These are phyloP conservation scores for Colletotrichum sp. DNA, from an alignment of 2,329 filamentous ascomycete species.

Conservation along the genomic window DNA sequence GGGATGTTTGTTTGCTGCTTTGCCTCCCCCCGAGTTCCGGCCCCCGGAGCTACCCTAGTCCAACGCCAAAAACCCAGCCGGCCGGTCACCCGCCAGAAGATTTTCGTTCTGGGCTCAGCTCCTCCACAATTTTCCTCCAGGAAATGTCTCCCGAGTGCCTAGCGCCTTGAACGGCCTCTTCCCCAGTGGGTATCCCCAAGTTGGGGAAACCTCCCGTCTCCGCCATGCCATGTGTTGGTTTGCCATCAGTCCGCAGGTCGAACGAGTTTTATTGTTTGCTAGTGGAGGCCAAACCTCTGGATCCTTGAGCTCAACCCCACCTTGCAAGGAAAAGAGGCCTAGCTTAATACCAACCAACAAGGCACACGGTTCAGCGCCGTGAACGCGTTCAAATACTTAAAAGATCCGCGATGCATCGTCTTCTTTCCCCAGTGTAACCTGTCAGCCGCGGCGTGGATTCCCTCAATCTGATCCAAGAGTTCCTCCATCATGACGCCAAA, in stretches of 20 bases:
- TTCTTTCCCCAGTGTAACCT: not conserved
- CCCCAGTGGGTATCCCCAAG: not conserved
- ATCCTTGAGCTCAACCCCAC: not conserved
- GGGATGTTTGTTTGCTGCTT: not conserved
- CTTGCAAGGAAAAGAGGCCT: not conserved
- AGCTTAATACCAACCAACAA: slow-evolving; percentile 2
- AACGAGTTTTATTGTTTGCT: not conserved
- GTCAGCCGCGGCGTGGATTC: not conserved
- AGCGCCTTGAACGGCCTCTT: not conserved
- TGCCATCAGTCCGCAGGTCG: not conserved
- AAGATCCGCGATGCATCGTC: not conserved
- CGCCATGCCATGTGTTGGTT: not conserved
- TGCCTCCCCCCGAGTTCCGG: slow-evolving; percentile 10
- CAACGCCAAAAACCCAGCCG: not conserved
- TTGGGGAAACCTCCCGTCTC: not conserved
- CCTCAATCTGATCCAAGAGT: not conserved
- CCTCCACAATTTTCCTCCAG: not conserved
- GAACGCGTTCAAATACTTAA: slow-evolving; percentile 1
- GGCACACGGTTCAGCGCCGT: not conserved
- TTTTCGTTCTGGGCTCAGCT: slow-evolving; percentile 4
- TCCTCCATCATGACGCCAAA: not conserved
- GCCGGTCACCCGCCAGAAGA: not conserved
- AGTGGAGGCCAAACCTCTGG: not conserved
- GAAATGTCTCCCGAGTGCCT: not conserved
- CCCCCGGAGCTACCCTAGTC: not conserved